Evolutionary conservation across 2,329 filamentous ascomycete species (phyloP).

Genomic region (Pseudocercospora cruenta): DNA sequence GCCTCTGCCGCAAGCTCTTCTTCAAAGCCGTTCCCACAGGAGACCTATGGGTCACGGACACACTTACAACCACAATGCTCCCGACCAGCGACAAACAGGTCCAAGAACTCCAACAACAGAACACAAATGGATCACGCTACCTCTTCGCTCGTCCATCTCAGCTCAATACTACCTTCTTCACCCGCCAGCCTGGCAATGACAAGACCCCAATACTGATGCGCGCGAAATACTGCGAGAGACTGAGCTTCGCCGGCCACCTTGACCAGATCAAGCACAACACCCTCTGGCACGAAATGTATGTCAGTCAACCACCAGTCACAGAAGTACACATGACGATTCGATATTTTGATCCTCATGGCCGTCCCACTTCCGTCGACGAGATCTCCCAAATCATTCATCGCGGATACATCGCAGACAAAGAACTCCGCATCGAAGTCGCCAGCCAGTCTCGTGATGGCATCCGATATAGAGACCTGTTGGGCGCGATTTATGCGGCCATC

Average conservation of each 20-base stretch:
- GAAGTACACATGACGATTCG: constrained; percentile 3
- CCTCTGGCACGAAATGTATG: constrained; percentile 20
- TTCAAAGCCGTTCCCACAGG: background rate
- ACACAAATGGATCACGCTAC: background rate
- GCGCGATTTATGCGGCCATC: background rate
- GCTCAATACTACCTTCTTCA: constrained; percentile 21
- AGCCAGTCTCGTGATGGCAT: background rate
- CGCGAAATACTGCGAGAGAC: constrained; percentile 14
- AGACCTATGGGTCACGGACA: constrained; percentile 11
- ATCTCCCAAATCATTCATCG: too few relatives aligned
- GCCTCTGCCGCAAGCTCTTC: constrained; percentile 11
- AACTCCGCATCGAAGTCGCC: constrained; percentile 5
- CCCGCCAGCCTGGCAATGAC: background rate
- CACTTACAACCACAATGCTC: background rate
- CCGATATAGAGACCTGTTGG: constrained; percentile 11
- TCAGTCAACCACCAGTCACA: constrained; percentile 18
- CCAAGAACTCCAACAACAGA: background rate
- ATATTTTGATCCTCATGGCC: constrained; percentile 10
- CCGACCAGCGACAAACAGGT: background rate
- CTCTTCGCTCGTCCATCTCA: background rate
- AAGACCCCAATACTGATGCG: background rate
- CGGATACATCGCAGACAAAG: background rate
- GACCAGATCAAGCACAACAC: background rate
- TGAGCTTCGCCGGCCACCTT: constrained; percentile 12
- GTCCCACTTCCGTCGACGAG: too few relatives aligned